Percentiles rank a stretch among this genome's conserved stretches.
Conservation (phyloP, 257 asterid genomes). For the Echium plantagineum region DNA sequence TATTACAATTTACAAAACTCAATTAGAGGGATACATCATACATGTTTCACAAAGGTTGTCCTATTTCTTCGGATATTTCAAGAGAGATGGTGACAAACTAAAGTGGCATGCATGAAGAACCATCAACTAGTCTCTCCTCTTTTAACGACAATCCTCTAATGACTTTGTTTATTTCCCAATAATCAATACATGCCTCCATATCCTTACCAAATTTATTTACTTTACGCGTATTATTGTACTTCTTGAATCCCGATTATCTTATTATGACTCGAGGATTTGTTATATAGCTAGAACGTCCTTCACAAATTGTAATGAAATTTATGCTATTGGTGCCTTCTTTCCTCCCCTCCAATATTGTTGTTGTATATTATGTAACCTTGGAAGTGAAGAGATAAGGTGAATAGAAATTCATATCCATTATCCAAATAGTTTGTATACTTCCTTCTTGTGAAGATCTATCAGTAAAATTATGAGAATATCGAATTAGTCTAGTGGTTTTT, state of each 20-base stretch:
- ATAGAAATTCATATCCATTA: slow-evolving; percentile 9
- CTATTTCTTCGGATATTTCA: background rate
- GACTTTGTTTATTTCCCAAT: slow-evolving; percentile 8
- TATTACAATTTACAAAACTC: background rate
- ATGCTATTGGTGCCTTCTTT: slow-evolving; percentile 20
- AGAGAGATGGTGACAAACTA: background rate
- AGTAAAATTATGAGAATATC: background rate
- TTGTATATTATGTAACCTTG: background rate
- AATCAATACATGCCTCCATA: slow-evolving; percentile 17
- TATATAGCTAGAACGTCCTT: no score
- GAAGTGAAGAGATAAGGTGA: slow-evolving; percentile 20
- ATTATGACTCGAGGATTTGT: no score
- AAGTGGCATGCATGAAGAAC: slow-evolving; percentile 1
- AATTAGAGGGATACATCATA: background rate
- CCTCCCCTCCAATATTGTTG: slow-evolving; percentile 19
- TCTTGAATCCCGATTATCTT: no score
- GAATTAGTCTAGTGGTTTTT: no score
- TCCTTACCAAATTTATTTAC: slow-evolving; percentile 1
- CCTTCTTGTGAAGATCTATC: background rate
- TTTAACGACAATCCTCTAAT: slow-evolving; percentile 24
- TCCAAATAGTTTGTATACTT: background rate
- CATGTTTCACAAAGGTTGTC: background rate
- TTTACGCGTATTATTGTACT: slow-evolving; percentile 6
- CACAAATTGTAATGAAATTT: slow-evolving; percentile 17
- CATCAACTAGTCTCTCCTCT: slow-evolving; percentile 14